Evolutionary conservation across 345 rosid species (phyloP).

Genomic region (Eucalyptus caleyi): DNA sequence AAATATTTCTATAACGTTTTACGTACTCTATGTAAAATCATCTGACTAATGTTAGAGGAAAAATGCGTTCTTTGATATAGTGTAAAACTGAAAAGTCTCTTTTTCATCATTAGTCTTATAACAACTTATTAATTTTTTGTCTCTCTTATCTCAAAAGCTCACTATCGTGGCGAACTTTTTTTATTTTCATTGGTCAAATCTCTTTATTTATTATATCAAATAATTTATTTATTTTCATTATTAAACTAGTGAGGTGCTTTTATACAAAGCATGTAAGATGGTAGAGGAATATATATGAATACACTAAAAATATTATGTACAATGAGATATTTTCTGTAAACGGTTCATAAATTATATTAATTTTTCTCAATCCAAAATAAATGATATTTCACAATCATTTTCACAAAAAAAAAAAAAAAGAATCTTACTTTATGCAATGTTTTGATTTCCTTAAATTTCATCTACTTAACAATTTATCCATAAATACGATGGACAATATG

Average conservation of each 20-base stretch:
- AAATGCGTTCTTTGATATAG: neutral
- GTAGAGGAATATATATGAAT: too few relatives aligned
- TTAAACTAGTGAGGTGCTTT: neutral
- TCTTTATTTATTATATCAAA: neutral
- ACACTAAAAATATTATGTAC: neutral
- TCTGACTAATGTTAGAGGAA: neutral
- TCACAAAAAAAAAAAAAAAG: too few relatives aligned
- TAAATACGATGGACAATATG: too few relatives aligned
- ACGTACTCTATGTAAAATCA: neutral
- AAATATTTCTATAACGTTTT: too few relatives aligned
- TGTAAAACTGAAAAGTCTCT: too few relatives aligned
- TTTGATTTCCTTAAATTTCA: neutral
- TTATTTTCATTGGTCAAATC: neutral
- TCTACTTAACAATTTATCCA: neutral
- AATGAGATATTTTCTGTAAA: neutral
- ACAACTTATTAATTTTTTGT: too few relatives aligned
- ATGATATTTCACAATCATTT: accelerated
- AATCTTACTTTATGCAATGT: neutral
- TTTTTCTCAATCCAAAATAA: neutral
- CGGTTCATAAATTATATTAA: neutral
- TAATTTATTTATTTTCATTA: too few relatives aligned
- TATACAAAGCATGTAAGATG: too few relatives aligned
- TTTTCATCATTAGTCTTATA: too few relatives aligned
- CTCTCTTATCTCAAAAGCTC: neutral
- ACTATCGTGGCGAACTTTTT: accelerated